Evolutionary conservation across 805 yeast genomes (phyloP).

Genomic region (Ogataea paraovalis): DNA sequence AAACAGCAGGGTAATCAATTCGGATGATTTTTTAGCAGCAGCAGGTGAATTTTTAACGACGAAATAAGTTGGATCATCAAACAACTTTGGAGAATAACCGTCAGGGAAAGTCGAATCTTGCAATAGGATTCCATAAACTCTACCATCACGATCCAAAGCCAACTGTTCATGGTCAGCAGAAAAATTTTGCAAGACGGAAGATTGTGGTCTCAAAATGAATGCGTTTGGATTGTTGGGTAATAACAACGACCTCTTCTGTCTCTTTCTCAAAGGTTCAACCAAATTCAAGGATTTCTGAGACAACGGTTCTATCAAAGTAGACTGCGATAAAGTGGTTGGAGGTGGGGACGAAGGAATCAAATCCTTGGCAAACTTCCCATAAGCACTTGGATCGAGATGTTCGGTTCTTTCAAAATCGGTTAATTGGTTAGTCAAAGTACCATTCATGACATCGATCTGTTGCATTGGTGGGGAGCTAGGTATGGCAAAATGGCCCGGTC

Average conservation of each 20-base stretch:
- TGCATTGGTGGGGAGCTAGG: constrained; percentile 33
- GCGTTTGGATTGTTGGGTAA: background rate
- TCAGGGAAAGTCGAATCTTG: constrained; percentile 27
- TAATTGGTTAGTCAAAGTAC: background rate
- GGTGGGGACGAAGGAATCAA: constrained; percentile 28
- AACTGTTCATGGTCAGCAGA: constrained; percentile 26
- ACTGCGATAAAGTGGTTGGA: constrained; percentile 20
- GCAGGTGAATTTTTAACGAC: constrained; percentile 22
- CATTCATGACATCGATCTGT: constrained; percentile 2
- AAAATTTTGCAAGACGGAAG: background rate
- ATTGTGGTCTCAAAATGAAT: constrained; percentile 1
- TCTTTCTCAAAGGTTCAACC: constrained; percentile 24
- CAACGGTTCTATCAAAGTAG: constrained; percentile 16
- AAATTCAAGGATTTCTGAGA: constrained; percentile 16
- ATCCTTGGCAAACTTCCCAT: constrained; percentile 30
- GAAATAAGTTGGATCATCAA: constrained; percentile 33
- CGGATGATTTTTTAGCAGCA: constrained; percentile 33
- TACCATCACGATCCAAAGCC: constrained; percentile 47
- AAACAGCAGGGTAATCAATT: constrained; percentile 41
- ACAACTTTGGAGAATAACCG: constrained; percentile 28
- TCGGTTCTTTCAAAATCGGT: background rate
- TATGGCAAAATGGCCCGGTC: constrained; percentile 29
- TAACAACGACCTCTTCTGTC: constrained; percentile 18
- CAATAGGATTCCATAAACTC: constrained; percentile 31
- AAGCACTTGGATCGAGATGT: background rate